Percentiles rank a stretch among this genome's conserved stretches.
Evolutionary conservation across 192 early-diverging fungal genomes (phyloP).

Genomic region (Gaertneriomyces sp.): DNA sequence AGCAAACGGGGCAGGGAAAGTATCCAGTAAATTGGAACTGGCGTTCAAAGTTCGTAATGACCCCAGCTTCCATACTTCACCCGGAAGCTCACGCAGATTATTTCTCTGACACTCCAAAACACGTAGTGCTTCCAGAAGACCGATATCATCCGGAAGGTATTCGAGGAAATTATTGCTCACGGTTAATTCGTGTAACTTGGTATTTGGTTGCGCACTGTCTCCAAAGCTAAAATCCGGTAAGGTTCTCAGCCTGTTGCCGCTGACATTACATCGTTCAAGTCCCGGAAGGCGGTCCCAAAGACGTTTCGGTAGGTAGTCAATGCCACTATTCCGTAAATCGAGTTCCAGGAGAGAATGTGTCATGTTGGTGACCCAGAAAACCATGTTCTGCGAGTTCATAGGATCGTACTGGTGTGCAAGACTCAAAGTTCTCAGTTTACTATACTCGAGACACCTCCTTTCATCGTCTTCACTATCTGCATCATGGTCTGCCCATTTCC

Average conservation of each 20-base stretch:
- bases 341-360: constrained; percentile 28
- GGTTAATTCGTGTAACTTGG: constrained; percentile 18
- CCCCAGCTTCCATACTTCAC: constrained; percentile 47
- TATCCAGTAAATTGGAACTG: constrained; percentile 75
- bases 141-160: constrained; percentile 59
- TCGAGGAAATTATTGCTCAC: constrained; percentile 31
- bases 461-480: constrained; percentile 2
- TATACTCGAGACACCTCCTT: constrained; percentile 13
- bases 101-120: constrained; percentile 80
- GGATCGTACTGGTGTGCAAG: constrained; percentile 23
- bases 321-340: constrained; percentile 31
- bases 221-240: constrained; percentile 26
- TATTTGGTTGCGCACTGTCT: not conserved
- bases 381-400: constrained; percentile 15
- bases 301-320: constrained; percentile 31
- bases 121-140: constrained; percentile 53
- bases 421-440: constrained; percentile 17
- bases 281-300: constrained; percentile 33
- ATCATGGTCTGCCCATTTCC: constrained; percentile 20
- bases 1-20: constrained; percentile 68
- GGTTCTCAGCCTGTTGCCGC: constrained; percentile 31
- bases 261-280: constrained; percentile 29
- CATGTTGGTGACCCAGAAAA: constrained; percentile 23
- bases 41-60: constrained; percentile 68
- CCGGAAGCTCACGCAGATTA: constrained; percentile 57